A percentile compares a stretch with the other conserved stretches of the same genome.
Evolutionary conservation across 1,139 yeast genomes (phyloP).

Genomic region (Suhomyces chickasaworum): DNA sequence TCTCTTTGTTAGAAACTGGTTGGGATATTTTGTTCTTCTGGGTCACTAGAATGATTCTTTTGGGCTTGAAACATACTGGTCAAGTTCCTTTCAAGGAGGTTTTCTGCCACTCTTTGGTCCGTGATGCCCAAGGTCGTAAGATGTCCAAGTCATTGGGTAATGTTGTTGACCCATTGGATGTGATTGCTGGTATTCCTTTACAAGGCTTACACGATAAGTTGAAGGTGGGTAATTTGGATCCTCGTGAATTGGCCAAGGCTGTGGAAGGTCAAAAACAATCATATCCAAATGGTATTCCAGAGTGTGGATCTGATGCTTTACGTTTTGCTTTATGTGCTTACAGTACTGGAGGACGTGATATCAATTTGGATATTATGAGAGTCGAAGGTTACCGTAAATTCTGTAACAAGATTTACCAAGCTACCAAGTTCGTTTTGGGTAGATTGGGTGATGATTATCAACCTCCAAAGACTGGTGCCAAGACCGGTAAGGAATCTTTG

Average conservation of each 20-base stretch:
- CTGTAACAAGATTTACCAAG: conserved; percentile 99
- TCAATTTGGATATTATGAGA: conserved; percentile 92
- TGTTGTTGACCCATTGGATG: conserved; percentile 94
- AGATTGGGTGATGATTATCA: conserved; percentile 85
- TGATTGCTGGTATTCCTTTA: conserved; percentile 82
- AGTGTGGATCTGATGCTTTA: conserved; percentile 98
- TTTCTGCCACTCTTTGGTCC: conserved; percentile 95
- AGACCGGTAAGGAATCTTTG: conserved; percentile 81
- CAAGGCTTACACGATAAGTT: conserved; percentile 80
- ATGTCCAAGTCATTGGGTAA: conserved; percentile 98
- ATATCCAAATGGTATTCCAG: conserved; percentile 97
- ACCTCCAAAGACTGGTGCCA: conserved; percentile 59
- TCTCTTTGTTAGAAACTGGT: conserved; percentile 95
- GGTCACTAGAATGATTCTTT: conserved; percentile 95
- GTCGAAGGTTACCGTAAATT: conserved; percentile 99
- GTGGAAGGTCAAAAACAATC: conserved; percentile 84
- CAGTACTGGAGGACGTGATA: conserved; percentile 98
- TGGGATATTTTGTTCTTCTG: conserved; percentile 99
- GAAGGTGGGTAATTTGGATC: conserved; percentile 80
- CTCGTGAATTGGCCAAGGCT: conserved; percentile 85
- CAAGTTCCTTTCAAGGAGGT: conserved; percentile 92
- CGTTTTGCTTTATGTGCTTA: conserved; percentile 98
- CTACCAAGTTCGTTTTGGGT: conserved; percentile 94
- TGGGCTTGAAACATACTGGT: conserved; percentile 89
- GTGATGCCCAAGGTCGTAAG: conserved; percentile 99